Conservation (phyloP, 148 eudicot genomes). For the Diospyros kaki region DNA sequence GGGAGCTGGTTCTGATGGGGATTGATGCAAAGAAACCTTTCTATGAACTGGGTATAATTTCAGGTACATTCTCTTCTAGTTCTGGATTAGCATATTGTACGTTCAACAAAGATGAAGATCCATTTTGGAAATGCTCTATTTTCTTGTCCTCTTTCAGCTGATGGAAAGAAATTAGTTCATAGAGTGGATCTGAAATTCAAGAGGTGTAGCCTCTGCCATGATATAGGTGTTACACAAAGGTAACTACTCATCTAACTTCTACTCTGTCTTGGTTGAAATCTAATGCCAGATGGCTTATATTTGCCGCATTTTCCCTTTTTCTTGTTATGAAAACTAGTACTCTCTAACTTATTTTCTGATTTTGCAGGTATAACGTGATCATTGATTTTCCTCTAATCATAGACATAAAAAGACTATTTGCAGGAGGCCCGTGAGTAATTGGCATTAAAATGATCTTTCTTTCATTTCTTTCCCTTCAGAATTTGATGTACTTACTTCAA, state of each 20-base stretch:
- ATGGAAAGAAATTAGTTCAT: conserved; percentile 37
- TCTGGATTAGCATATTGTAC: background rate
- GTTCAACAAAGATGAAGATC: background rate
- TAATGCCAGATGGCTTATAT: background rate
- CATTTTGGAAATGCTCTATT: too few relatives aligned
- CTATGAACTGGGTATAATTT: conserved; percentile 31
- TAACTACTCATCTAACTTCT: background rate
- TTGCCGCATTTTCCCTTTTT: background rate
- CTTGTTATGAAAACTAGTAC: background rate
- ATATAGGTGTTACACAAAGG: conserved; percentile 39
- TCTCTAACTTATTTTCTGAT: too few relatives aligned
- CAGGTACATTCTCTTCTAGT: conserved; percentile 24
- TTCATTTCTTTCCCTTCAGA: too few relatives aligned
- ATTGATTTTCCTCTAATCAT: conserved; percentile 35
- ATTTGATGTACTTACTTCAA: background rate
- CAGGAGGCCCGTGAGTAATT: conserved; percentile 16
- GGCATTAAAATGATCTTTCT: too few relatives aligned
- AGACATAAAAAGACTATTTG: conserved; percentile 29
- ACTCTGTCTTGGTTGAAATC: background rate
- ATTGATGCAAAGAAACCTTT: conserved; percentile 34
- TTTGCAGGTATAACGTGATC: conserved; percentile 23
- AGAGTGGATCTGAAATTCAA: conserved; percentile 33
- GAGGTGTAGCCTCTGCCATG: conserved; percentile 31
- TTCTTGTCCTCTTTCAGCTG: conserved; percentile 18
- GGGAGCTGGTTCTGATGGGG: conserved; percentile 45